phyloP scores from a whole-genome alignment of 169 alveolate genomes.

The Plasmodium gallinaceum region DNA sequence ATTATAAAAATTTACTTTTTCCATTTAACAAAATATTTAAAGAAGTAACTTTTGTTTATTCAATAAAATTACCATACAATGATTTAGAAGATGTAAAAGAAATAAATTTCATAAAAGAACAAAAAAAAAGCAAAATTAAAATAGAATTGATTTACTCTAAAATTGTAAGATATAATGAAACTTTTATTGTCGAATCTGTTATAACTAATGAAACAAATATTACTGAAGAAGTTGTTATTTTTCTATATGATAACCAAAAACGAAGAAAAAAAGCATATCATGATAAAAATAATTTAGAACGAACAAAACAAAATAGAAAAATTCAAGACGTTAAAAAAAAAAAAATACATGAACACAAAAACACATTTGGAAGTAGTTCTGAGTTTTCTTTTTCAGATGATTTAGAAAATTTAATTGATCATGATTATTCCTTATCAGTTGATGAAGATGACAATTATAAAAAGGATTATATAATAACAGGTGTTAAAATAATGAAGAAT shows the following conservation, averaged over 20 bases:
- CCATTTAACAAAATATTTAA: slow-evolving; percentile 59
- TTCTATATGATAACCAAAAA: slow-evolving; percentile 48
- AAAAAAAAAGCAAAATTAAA: slow-evolving; percentile 51
- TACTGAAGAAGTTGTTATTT: slow-evolving; percentile 69
- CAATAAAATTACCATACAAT: slow-evolving; percentile 19
- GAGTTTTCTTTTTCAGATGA: slow-evolving; percentile 26
- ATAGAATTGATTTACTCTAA: slow-evolving; percentile 45
- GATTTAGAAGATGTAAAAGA: background rate
- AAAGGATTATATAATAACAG: slow-evolving; percentile 43
- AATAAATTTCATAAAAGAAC: background rate
- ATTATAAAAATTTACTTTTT: slow-evolving; percentile 31
- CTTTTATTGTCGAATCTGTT: slow-evolving; percentile 44
- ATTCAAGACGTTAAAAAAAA: background rate
- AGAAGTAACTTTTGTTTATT: slow-evolving; percentile 6
- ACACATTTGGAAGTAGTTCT: slow-evolving; percentile 15
- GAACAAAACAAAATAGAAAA: background rate
- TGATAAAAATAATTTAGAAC: background rate
- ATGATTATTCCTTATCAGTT: slow-evolving; percentile 31
- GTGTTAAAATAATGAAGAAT: slow-evolving; percentile 56
- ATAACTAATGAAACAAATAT: slow-evolving; percentile 70
- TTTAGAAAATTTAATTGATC: slow-evolving; percentile 34
- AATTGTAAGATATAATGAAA: slow-evolving; percentile 64
- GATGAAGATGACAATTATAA: slow-evolving; percentile 1
- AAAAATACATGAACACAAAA: slow-evolving; percentile 1
- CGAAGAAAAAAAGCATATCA: background rate